Evolutionary conservation across 73 alveolate species (phyloP), one percentile per base, ranked within the genome.

Genomic region (Paramecium primaurelia): DNA sequence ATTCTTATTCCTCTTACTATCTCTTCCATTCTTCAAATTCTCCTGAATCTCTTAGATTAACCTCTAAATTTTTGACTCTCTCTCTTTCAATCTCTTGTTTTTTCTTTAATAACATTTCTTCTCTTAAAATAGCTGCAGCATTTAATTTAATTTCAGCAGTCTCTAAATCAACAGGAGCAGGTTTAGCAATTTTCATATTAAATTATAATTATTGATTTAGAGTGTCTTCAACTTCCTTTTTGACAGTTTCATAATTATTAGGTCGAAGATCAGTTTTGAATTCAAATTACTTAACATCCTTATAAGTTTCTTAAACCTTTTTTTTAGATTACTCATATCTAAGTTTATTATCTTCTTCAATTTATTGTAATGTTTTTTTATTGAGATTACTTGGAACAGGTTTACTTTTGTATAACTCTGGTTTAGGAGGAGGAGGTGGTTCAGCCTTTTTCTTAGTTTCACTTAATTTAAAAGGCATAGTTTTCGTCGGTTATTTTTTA

Each of bases 111-210:
- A 54, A 18, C 69, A 54, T 95, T 71, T 97, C 99, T 94, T 98
- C 99, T 51, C 99, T 95, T 32, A 96, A 80, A 37, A 98, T 97
- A 9, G 99, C 99, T 6, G 99, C 99, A 47, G 98, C 97, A 92
- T 97, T 98, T 59, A 97, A 95, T 93, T 97, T 97, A 42, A 98
- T 97, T 64, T 95, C 97, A 5, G 99, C 99, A 26, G 94, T 94
- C 58, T 92, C 97, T 8, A 94, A 54, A 80, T 95, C 96, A 75
- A 96, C 96, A 88, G 98, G 99, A 8, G 69, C 69, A 16, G 87
- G 87, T 7, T 44, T 34, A n/a, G 87, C 58, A 40, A 30, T 36
- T 26, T 73, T 73, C 59, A 94, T 95, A 86, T 95, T 87, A 58
- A 95, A 95, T 92, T 94, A 95, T n/a, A 95, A 88, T 77, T 95